These are phyloP conservation scores for Casaregolazyma lundiana DNA, from an alignment of 1,139 yeast species.

Conservation along the genomic window DNA sequence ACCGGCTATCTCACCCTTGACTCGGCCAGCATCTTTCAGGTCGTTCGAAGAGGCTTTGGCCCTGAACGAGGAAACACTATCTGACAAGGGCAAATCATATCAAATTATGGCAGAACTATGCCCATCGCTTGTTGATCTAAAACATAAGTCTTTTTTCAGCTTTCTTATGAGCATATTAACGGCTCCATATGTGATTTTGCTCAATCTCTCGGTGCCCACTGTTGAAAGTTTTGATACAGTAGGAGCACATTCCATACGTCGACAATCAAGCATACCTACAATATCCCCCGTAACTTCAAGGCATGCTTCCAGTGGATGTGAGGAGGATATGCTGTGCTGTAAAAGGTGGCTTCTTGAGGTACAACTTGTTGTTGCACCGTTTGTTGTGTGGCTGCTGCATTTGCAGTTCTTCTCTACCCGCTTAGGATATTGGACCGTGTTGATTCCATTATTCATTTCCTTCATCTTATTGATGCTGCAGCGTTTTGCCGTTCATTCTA, in stretches of 20 bases:
- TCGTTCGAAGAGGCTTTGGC: slow-evolving; percentile 8
- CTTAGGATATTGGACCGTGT: slow-evolving; percentile 16
- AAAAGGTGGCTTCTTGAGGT: slow-evolving; percentile 23
- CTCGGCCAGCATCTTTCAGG: not conserved
- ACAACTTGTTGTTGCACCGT: slow-evolving; percentile 30
- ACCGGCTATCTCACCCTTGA: not conserved
- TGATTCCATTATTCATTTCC: slow-evolving; percentile 45
- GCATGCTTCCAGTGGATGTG: not conserved
- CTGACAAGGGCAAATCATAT: slow-evolving; percentile 1
- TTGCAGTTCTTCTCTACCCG: slow-evolving; percentile 3
- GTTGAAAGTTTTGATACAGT: slow-evolving; percentile 23
- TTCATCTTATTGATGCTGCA: slow-evolving; percentile 11
- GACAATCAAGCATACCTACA: not conserved
- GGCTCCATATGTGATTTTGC: slow-evolving; percentile 43
- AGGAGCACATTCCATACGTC: not conserved
- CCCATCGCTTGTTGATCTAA: slow-evolving; percentile 26
- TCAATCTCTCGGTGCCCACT: slow-evolving; percentile 50
- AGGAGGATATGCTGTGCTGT: slow-evolving; percentile 3
- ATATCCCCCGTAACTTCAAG: slow-evolving; percentile 1
- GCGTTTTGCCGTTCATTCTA: slow-evolving; percentile 7
- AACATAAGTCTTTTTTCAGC: slow-evolving; percentile 24
- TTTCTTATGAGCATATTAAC: slow-evolving; percentile 33
- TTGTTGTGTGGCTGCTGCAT: slow-evolving; percentile 18
- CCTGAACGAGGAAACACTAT: not conserved
- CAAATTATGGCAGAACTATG: slow-evolving; percentile 21